Conservation (phyloP, 208 protist genomes). For the Leishmania turanica region DNA sequence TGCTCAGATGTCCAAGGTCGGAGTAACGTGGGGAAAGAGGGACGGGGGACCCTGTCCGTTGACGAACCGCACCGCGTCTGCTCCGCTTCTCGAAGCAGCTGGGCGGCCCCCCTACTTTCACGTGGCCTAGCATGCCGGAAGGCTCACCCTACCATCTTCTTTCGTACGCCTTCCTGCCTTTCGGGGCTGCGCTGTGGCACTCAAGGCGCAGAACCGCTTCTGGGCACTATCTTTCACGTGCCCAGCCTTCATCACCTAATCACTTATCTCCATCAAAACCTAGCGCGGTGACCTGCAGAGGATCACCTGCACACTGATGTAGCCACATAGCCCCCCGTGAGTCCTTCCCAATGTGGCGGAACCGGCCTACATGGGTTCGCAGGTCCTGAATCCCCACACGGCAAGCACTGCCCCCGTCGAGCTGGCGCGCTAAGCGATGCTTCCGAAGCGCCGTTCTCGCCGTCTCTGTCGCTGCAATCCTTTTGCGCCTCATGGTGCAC, state of each 20-base stretch:
- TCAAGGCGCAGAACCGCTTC: background rate
- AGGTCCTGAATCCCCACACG: background rate
- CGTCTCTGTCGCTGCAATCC: background rate
- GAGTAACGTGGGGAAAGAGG: background rate
- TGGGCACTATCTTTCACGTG: background rate
- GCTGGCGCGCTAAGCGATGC: background rate
- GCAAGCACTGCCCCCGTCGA: too few species aligned
- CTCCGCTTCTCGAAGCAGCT: background rate
- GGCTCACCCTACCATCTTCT: background rate
- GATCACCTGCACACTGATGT: background rate
- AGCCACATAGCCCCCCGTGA: background rate
- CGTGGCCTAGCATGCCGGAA: background rate
- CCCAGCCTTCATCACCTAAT: background rate
- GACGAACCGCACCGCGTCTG: background rate
- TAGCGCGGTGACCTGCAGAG: background rate
- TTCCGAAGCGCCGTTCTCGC: background rate
- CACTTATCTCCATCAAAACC: background rate
- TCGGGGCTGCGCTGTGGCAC: background rate
- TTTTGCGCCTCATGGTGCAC: background rate
- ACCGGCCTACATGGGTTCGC: background rate
- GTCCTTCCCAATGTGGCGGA: background rate
- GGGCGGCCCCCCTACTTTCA: background rate
- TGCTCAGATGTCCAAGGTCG: background rate
- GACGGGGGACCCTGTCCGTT: too few species aligned
- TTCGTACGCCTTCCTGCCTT: conserved; percentile 14